Evolutionary conservation across 73 alveolate species (phyloP), one percentile per base, ranked within the genome.

Genomic region (Durusdinium trenchii): DNA sequence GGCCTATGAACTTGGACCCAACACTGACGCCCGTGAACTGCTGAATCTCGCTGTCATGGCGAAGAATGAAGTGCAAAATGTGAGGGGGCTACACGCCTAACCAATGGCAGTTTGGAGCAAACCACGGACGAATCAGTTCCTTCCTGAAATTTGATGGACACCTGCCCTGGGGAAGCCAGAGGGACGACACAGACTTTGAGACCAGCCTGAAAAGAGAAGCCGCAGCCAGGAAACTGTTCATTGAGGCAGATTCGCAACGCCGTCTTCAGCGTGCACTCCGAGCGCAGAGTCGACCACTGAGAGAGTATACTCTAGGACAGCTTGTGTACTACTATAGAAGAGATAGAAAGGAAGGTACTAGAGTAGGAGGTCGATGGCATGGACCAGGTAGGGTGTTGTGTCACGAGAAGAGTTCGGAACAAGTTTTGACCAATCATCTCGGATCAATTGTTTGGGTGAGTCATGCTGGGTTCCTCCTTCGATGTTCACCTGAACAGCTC

Each of bases 61-160:
- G 35, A 86, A 86, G 45, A 86, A 86, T 45, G 20, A 12, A 18
- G 36, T 57, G 95, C 95, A 86, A 46, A 36, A 54, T 46, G 18
- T 86, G 3, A 38, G 95, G 1, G 95, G 95, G n/a, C 1, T 86
- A 86, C 38, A 38, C 48, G 9, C 95, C 95, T 3, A 86, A 86
- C 51, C 95, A 86, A 30, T 86, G 95, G 95, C 82, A 79, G 36
- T 86, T 86, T 30, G 95, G 95, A 1, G 62, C n/a, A 30, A 23
- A 86, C 3, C 43, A 38, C 61, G 1, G 38, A 30, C 3, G 82
- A 40, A 57, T 86, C 23, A 7, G 62, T 1, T 86, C 95, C 67
- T 86, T 86, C 61, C 46, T 86, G 1, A 18, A 36, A 42, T 61
- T n/a, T 20, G 40, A 32, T 4, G 95, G 36, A 1, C 64, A 86